A percentile compares a stretch with the other conserved stretches of the same genome.
Evolutionary conservation across 208 protist genomes (phyloP).

Genomic region (Leishmania turanica): DNA sequence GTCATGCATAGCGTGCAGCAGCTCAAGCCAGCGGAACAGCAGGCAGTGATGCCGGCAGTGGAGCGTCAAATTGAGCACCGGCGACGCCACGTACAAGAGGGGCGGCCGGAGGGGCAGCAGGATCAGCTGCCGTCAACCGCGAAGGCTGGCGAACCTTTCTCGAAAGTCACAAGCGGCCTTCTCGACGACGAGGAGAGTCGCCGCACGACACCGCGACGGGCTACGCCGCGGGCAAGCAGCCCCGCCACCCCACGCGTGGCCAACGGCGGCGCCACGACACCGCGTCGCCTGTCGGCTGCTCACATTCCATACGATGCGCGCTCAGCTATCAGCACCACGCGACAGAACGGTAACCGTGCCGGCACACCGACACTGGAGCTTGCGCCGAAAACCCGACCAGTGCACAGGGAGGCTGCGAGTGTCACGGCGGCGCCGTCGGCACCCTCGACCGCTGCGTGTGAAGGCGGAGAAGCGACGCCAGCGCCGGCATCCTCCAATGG

Average conservation of each 20-base stretch:
- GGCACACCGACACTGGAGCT: background rate
- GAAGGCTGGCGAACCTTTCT: background rate
- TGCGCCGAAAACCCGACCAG: background rate
- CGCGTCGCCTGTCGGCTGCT: constrained; percentile 13
- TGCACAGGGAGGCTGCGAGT: background rate
- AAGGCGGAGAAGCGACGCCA: background rate
- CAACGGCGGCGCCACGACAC: constrained; percentile 11
- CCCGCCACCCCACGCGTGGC: background rate
- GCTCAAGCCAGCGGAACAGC: constrained; percentile 83
- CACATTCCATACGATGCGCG: background rate
- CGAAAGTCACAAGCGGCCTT: background rate
- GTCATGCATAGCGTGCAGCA: constrained; percentile 54
- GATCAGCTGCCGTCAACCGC: background rate
- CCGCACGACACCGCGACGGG: constrained; percentile 11
- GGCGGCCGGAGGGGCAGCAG: constrained; percentile 11
- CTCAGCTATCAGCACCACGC: background rate
- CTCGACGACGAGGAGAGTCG: constrained; percentile 30
- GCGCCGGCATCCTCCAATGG: background rate
- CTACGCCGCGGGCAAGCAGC: constrained; percentile 5
- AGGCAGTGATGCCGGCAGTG: constrained; percentile 66
- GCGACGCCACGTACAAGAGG: background rate
- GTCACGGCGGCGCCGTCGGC: background rate
- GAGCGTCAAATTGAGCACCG: constrained; percentile 69
- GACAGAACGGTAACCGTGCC: background rate
- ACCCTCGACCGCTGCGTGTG: background rate